Evolutionary conservation across 2,329 filamentous ascomycete species (phyloP), one percentile per base, ranked within the genome.

Genomic region (Phaeosphaeria sp.): DNA sequence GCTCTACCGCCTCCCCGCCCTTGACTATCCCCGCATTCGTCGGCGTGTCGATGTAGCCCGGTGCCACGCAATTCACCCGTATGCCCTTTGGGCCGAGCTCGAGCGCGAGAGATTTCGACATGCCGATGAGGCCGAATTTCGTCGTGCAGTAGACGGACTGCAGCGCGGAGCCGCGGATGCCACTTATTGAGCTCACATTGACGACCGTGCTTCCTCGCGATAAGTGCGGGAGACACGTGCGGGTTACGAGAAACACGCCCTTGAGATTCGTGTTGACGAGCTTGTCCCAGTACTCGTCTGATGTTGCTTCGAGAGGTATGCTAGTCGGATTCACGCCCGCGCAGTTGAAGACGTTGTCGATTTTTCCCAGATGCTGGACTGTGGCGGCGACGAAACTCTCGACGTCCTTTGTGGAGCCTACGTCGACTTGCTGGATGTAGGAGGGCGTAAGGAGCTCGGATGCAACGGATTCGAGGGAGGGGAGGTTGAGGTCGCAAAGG

Each of bases 301-400:
- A 74, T 1, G 78, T 78, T 4, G 77, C 69, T 30, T 74, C 75
- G 25, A 82, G 74, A 2, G 77, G 67, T 22, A 79, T 71, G 1
- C 69, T 67, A 0, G 79, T 82, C 1, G 82, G 81, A 59, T 84
- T 84, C n/a, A 83, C 72, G 33, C 81, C 81, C 0, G 80, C 81
- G 63, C 79, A 74, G 67, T 82, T 82, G 59, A 79, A 81, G 1
- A 81, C 78, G 39, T 79, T 74, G 55, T 79, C 66, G 2, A 83
- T 66, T 1, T 57, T 55, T 21, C 75, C 74, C 40, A 79, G 76
- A 17, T 72, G 68, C 6, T 67, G 47, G 1, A 80, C 49, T 0
- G 76, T 77, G 7, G 61, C 57, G 17, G 74, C 69, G 6, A 87
- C 67, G 22, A 78, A 80, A 1, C 66, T 56, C 11, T 78, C 73